Base-by-base conservation (phyloP, 1,284 basidiomycete species). In the Trichosporon inkin region DNA sequence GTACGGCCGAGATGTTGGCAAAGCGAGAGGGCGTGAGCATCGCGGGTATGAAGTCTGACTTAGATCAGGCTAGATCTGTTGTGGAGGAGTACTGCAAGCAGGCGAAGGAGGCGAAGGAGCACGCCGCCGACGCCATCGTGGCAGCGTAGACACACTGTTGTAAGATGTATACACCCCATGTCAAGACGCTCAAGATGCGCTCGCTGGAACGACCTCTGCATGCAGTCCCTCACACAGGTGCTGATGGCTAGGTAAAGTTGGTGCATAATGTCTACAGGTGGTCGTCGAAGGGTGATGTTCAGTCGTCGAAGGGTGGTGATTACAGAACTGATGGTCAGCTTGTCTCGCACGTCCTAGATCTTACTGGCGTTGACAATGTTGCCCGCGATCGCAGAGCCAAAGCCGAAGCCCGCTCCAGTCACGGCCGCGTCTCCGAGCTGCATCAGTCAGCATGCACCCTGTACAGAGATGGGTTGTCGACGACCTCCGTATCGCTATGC, bases 401-500 rank as follows among this genome's bases (percentile, higher is more conserved):
- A 63, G 7, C 72, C 72, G 40, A 73, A 74, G 4, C 72, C 72
- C 2, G 65, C 61, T 41, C 72, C 72, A 38, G 58, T 66, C n/a
- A 70, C 71, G 10, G 70, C 69, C 0, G 70, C 64, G 52, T 67
- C 66, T 10, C 70, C 71, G 44, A 71, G 67, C 71, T 71, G 53
- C 17, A 14, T 2, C 5, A 7, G 54, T 58, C 37, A 65, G 58
- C 39, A 20, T 22, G 35, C 8, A 35, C 17, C 7, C 20, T 49
- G 22, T 16, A n/a, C 22, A 16, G 44, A n/a, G 28, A 32, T 6
- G 14, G 16, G 28, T 7, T 3, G 24, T 49, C 7, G 44, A 32
- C 5, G 10, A 13, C 5, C 28, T 8, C 5, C 28, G 28, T n/a
- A 49, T 16, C 8, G 44, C 8, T 17, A 22, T 28, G 24, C 24